Percentiles rank a stretch among this genome's conserved stretches.
phyloP scores from a whole-genome alignment of 208 protist genomes.

The Acanthamoeba culbertsoni region DNA sequence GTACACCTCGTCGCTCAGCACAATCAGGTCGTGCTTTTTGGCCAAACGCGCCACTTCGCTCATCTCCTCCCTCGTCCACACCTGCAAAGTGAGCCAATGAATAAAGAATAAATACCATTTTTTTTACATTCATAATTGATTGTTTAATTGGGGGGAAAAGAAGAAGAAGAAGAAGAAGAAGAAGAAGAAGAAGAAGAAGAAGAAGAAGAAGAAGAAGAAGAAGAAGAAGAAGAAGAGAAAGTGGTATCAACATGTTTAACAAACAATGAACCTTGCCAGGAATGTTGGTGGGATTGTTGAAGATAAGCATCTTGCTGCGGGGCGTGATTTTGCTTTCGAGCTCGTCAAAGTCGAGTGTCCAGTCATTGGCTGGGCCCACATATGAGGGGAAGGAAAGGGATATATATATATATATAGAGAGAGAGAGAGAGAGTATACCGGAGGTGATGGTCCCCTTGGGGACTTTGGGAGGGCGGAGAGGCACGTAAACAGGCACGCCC shows the following conservation, averaged over 20 bases:
- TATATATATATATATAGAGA: too few species aligned
- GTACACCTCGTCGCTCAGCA: conserved; percentile 82
- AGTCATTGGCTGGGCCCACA: conserved; percentile 62
- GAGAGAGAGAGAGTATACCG: not conserved
- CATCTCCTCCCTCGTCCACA: conserved; percentile 77
- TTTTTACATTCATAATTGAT: not conserved
- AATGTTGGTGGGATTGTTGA: conserved; percentile 95
- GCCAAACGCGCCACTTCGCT: conserved; percentile 84
- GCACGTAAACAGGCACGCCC: conserved; percentile 84
- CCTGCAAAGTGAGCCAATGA: too few species aligned
- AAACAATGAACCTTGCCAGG: conserved; percentile 82
- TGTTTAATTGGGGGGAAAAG: not conserved
- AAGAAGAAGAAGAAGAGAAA: too few species aligned
- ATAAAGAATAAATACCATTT: too few species aligned
- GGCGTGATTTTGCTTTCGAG: conserved; percentile 81
- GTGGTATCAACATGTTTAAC: too few species aligned
- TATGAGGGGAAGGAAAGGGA: too few species aligned
- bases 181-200: too few species aligned
- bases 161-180: not conserved
- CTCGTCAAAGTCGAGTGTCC: conserved; percentile 71
- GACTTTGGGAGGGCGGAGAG: conserved; percentile 72
- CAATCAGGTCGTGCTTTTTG: conserved; percentile 72
- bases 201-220: too few species aligned
- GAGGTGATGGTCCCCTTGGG: not conserved
- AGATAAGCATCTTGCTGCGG: conserved; percentile 87